Base-by-base conservation (phyloP, 768 basidiomycete species). In the Pleurotus djamor region DNA sequence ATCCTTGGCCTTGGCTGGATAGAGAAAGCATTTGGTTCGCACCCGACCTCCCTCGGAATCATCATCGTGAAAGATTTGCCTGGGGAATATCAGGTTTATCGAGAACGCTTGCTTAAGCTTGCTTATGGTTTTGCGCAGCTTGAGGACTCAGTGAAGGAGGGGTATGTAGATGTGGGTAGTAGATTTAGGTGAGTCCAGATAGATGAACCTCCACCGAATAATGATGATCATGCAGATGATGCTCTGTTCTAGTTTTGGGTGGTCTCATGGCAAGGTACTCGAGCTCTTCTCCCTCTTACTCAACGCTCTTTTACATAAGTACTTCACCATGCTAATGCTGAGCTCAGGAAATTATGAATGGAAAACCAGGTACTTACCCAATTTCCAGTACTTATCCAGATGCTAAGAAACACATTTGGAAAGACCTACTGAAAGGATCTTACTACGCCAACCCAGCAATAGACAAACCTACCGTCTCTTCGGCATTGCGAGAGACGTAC, bases 231-330 rank as follows among this genome's bases (percentile, higher is more conserved):
- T 28, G 21, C 21, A 28, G 21, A 28, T 28, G 21, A 28, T 28
- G 21, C 3, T 28, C 21, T 54, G 4, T 33, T 38, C 49, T 62
- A 91, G 89, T 69, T 98, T 95, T 72, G 96, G 96, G n/a, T 98
- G 96, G 96, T 92, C 90, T 47, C 92, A 96, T 73, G 96, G 96
- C 57, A 97, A 98, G 81, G 91, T 87, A 28, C 21, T 41, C n/a
- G 38, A 65, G 54, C 21, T 28, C 21, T 28, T 28, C 21, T 28
- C 21, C 21, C 21, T 28, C 21, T 69, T 38, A 32, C n/a, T 43
- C 50, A 48, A 60, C 45, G 44, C 48, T 10, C 38, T 47, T 33
- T 5, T 44, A n/a, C n/a, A n/a, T n/a, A 5, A 10, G 9, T 43
- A 38, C 59, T 61, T 48, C 36, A 21, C 21, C 21, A 28, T 28